Evolutionary conservation across 2,329 filamentous ascomycete genomes (phyloP), one percentile per base, ranked within the genome.

Genomic region (Aureobasidium namibiae): DNA sequence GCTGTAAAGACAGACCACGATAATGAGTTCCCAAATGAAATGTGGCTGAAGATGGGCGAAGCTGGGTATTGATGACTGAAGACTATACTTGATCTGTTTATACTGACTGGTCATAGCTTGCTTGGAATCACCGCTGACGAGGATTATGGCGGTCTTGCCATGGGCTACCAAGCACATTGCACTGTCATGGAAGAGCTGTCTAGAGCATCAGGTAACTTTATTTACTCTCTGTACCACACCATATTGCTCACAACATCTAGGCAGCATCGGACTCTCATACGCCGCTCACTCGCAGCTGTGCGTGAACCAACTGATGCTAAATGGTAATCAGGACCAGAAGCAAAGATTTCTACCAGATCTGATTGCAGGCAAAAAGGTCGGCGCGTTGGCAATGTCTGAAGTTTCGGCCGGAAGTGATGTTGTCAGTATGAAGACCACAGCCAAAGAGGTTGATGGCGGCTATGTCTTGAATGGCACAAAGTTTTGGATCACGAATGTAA

Each of bases 401-500:
- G 88, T 92, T 63, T 89, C 88, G 7, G 87, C 92, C 0, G 92
- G 92, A 14, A 92, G 87, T 65, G 92, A 99, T 74, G 92, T 99
- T 3, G 92, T 99, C 29, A 89, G 88, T 74, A 97, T 97, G 92
- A 90, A 92, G 72, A 95, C 87, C 45, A 87, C 83, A 3, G 92
- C 92, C 0, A 88, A 84, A 70, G 80, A 83, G 63, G 88, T 90
- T 11, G 88, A 94, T 67, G 92, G 91, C 36, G 92, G 92, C 29
- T 96, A 88, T 72, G 63, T 92, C 21, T 78, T 99, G 59, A 90
- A 92, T 68, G 92, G 92, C 33, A 89, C 87, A 62, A 96, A 99
- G 80, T 96, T 97, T 92, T 99, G 92, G 92, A 99, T 99, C 71
- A 99, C 92, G 63, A 99, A 99, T 74, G 90, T 82, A 65, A 44